These are phyloP conservation scores for Poronia punctata DNA, from an alignment of 495 filamentous ascomycete species.

Conservation along the genomic window DNA sequence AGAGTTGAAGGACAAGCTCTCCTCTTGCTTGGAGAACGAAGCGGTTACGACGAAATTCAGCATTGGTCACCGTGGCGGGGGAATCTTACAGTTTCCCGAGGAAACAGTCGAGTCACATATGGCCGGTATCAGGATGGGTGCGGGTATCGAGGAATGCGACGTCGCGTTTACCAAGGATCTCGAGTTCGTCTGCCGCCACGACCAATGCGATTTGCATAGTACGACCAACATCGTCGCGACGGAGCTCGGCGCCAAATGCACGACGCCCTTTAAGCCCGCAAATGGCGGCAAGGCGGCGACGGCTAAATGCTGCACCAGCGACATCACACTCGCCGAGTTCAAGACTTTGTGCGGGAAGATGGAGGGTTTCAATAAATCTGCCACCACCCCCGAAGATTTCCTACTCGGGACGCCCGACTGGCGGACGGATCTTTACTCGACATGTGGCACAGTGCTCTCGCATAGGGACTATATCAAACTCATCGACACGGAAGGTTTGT, in stretches of 20 bases:
- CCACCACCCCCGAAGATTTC: slow-evolving; percentile 46
- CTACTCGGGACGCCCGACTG: slow-evolving; percentile 46
- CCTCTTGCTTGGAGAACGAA: slow-evolving; percentile 42
- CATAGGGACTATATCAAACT: slow-evolving; percentile 48
- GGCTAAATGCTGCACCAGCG: slow-evolving; percentile 56
- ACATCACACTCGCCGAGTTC: slow-evolving; percentile 55
- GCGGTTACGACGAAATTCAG: slow-evolving; percentile 39
- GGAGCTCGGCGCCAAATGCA: slow-evolving; percentile 54
- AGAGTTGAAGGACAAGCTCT: slow-evolving; percentile 47
- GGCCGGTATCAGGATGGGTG: slow-evolving; percentile 54
- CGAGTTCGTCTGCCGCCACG: slow-evolving; percentile 56
- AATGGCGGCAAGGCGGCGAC: slow-evolving; percentile 29
- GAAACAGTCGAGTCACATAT: slow-evolving; percentile 45
- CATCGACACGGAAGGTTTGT: slow-evolving; percentile 42
- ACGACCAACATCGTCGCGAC: slow-evolving; percentile 57
- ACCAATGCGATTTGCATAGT: slow-evolving; percentile 56
- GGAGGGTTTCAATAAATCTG: slow-evolving; percentile 49
- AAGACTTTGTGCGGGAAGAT: slow-evolving; percentile 55
- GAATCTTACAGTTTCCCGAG: slow-evolving; percentile 55
- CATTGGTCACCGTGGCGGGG: slow-evolving; percentile 54
- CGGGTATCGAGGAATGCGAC: slow-evolving; percentile 58
- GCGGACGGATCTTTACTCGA: slow-evolving; percentile 53
- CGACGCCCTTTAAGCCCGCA: slow-evolving; percentile 50
- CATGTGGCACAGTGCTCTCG: slow-evolving; percentile 47
- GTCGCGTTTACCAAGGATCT: slow-evolving; percentile 55